Conservation (phyloP, 176 grass and related monocot species). For the Carex parvula region DNA sequence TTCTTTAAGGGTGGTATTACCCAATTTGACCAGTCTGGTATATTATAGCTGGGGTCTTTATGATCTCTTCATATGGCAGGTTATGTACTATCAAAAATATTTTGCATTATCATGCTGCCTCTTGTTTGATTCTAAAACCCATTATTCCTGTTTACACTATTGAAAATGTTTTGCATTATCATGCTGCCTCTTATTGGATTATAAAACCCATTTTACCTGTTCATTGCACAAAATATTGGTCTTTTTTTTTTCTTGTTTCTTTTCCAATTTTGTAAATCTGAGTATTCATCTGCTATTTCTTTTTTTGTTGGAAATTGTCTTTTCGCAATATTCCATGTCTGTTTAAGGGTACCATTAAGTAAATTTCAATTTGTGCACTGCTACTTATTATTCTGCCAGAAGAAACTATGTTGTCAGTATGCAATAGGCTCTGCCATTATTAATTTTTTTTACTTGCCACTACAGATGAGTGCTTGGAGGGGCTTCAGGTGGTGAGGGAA, state of each 20-base stretch:
- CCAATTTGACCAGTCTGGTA: background rate
- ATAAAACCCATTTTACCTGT: background rate
- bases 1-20: background rate
- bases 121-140: background rate
- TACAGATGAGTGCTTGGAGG: constrained; percentile 75
- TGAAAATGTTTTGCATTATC: background rate
- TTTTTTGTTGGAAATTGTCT: background rate
- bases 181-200: background rate
- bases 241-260: background rate
- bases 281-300: background rate
- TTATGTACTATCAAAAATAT: background rate
- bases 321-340: background rate
- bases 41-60: background rate
- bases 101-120: background rate
- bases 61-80: background rate
- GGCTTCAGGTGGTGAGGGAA: constrained; percentile 58
- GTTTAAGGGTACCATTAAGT: background rate
- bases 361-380: background rate
- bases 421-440: background rate
- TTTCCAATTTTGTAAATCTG: background rate
- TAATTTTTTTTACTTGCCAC: constrained; percentile 14
- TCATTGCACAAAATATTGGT: background rate
- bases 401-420: background rate
- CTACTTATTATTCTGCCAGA: background rate
- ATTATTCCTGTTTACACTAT: background rate